Evolutionary conservation across 345 rosid species (phyloP), one percentile per base, ranked within the genome.

Genomic region (Turritis glabra): DNA sequence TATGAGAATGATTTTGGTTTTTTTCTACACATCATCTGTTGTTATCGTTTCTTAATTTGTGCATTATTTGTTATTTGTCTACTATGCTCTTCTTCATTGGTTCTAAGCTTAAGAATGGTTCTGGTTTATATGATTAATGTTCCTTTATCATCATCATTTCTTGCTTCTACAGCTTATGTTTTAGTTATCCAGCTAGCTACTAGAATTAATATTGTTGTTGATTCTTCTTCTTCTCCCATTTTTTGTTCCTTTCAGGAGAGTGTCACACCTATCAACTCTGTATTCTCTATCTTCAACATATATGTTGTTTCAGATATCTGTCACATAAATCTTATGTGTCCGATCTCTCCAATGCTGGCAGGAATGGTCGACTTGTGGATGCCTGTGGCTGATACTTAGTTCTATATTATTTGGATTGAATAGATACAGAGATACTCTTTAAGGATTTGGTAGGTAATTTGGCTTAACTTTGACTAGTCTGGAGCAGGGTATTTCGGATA

Each of bases 321-420:
- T 68, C 83, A 80, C 64, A 63, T 64, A 17, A 82, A 50, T 69
- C n/a, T 75, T 71, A 56, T 63, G 79, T 72, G 79, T 48, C 76
- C 81, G 66, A 72, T 64, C 59, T 79, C 75, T 52, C 55, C 83
- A 4, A 46, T 64, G 69, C 69, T 62, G 46, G 69, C 69, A 64
- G 63, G 72, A 60, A 69, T 41, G 40, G 70, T 70, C 26, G 76
- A 80, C 73, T 71, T 82, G 84, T 85, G 88, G 95, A 82, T 82
- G 73, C 84, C 85, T 55, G 72, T 86, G 74, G 83, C 83, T 25
- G 88, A 85, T 84, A 79, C 85, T 77, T 85, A 80, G 83, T 52
- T 53, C 15, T 50, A 3, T 4, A 23, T 5, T 14, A 41, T 38
- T 58, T 44, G 23, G 14, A 27, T 61, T 3, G 2, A 19, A 40